A percentile compares a stretch with the other conserved stretches of the same genome.
Evolutionary conservation across 139 green algal species (phyloP).

Genomic region (Microglena sp.): DNA sequence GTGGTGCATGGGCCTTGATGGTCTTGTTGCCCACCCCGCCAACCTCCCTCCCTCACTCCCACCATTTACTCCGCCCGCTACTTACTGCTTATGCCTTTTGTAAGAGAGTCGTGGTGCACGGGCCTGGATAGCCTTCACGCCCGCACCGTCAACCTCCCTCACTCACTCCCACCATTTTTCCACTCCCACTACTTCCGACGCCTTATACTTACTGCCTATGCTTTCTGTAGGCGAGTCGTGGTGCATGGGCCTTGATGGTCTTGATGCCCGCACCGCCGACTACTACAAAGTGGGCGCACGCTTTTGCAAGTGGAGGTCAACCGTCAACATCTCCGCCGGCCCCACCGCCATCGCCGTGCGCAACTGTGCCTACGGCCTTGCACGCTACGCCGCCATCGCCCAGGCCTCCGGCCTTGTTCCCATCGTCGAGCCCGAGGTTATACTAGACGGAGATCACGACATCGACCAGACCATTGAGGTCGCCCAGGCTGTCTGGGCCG

Average conservation of each 20-base stretch:
- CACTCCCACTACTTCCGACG: too few relatives aligned
- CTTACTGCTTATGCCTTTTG: too few relatives aligned
- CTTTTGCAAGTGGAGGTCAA: constrained; percentile 95
- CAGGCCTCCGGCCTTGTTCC: constrained; percentile 89
- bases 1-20: too few relatives aligned
- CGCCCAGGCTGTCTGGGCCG: constrained; percentile 78
- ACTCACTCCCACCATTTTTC: too few relatives aligned
- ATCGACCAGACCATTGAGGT: constrained; percentile 87
- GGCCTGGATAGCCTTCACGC: too few relatives aligned
- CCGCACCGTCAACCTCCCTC: too few relatives aligned
- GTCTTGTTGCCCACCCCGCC: too few relatives aligned
- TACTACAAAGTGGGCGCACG: constrained; percentile 98
- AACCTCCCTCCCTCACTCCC: too few relatives aligned
- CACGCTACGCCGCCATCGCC: constrained; percentile 92
- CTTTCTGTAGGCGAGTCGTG: too few relatives aligned
- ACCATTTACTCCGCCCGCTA: too few relatives aligned
- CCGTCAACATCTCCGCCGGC: constrained; percentile 82
- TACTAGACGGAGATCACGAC: constrained; percentile 81
- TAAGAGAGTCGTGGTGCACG: too few relatives aligned
- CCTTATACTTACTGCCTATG: too few relatives aligned
- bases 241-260: constrained; percentile 94
- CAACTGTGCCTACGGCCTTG: constrained; percentile 94
- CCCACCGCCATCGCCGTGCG: constrained; percentile 68
- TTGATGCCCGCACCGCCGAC: constrained; percentile 76
- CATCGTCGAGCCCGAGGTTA: constrained; percentile 98